Conservation (phyloP, 2,329 filamentous ascomycete species). For the Mycosphaerella sp. region DNA sequence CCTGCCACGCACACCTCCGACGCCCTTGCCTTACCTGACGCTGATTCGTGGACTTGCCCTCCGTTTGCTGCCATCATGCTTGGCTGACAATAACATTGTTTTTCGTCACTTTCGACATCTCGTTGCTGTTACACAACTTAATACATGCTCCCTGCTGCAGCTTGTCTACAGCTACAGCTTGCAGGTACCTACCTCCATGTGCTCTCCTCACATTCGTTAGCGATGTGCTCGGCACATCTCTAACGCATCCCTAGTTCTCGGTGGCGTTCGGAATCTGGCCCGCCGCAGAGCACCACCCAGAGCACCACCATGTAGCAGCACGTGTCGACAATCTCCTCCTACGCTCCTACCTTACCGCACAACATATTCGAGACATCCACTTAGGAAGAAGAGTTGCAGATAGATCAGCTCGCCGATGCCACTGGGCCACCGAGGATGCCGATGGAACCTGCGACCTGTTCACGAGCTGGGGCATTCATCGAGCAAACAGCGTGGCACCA, state of each 20-base stretch:
- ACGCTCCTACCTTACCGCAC: too few relatives aligned
- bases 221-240: neutral
- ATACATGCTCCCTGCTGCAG: neutral
- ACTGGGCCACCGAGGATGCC: too few relatives aligned
- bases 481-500: too few relatives aligned
- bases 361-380: too few relatives aligned
- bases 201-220: neutral
- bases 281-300: neutral
- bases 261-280: neutral
- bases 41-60: neutral
- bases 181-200: neutral
- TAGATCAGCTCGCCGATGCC: too few relatives aligned
- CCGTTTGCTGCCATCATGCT: neutral
- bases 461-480: too few relatives aligned
- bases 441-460: too few relatives aligned
- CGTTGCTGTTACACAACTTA: conserved; percentile 2
- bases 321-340: too few relatives aligned
- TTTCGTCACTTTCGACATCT: conserved; percentile 6
- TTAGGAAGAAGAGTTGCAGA: too few relatives aligned
- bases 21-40: neutral
- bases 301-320: too few relatives aligned
- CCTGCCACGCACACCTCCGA: neutral
- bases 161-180: neutral
- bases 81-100: conserved; percentile 6
- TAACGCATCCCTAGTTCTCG: neutral